These are phyloP conservation scores for Pythium phragmiticola DNA, from an alignment of 352 stramenopile genomes.

Conservation along the genomic window DNA sequence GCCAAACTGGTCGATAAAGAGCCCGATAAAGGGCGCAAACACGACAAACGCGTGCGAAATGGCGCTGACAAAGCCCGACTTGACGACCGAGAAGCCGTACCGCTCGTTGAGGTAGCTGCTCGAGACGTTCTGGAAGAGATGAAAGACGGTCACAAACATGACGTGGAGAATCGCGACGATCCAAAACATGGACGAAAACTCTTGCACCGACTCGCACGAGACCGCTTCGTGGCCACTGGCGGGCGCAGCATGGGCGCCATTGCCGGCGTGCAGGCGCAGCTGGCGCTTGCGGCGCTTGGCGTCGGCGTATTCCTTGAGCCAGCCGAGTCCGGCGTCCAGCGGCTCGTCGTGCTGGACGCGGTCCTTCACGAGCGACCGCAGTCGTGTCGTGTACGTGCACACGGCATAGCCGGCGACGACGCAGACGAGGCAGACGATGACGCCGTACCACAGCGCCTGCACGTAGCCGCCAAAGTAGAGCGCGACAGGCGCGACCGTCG, in stretches of 20 bases:
- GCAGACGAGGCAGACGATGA: conserved; percentile 54
- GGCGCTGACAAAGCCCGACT: conserved; percentile 81
- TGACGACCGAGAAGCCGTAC: conserved; percentile 83
- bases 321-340: conserved; percentile 56
- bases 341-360: conserved; percentile 53
- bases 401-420: conserved; percentile 54
- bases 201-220: conserved; percentile 62
- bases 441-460: conserved; percentile 81
- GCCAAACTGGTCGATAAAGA: conserved; percentile 88
- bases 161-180: conserved; percentile 82
- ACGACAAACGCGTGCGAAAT: conserved; percentile 80
- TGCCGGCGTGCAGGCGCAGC: conserved; percentile 27
- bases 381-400: conserved; percentile 53
- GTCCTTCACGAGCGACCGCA: conserved; percentile 67
- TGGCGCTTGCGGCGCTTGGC: conserved; percentile 57
- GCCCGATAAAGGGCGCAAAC: conserved; percentile 85
- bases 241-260: not conserved
- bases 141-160: conserved; percentile 90
- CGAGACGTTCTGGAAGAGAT: conserved; percentile 91
- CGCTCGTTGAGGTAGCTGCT: conserved; percentile 85
- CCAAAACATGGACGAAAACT: conserved; percentile 88
- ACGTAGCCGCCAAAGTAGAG: conserved; percentile 86
- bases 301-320: conserved; percentile 70
- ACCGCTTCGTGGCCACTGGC: conserved; percentile 21
- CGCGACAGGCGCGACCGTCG: conserved; percentile 82